Evolutionary conservation across 1,139 yeast genomes (phyloP).

Genomic region (Saccharomyces pastorianus): DNA sequence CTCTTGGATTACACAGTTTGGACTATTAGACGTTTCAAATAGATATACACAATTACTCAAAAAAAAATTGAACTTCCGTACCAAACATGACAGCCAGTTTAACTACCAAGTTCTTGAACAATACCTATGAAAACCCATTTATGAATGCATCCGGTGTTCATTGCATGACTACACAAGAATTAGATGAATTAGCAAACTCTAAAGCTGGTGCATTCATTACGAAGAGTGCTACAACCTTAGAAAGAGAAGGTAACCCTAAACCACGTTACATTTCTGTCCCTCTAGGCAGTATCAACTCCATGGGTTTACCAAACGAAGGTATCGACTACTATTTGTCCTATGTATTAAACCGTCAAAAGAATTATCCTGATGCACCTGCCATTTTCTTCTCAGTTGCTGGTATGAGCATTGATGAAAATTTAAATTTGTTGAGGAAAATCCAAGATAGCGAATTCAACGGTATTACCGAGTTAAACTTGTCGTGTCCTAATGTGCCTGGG

Average conservation of each 20-base stretch:
- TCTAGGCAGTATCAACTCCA: conserved; percentile 27
- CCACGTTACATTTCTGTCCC: conserved; percentile 27
- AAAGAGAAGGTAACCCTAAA: conserved; percentile 27
- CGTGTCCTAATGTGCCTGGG: conserved; percentile 31
- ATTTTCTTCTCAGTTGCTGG: conserved; percentile 27
- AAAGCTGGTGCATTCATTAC: conserved; percentile 27
- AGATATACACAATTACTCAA: neutral
- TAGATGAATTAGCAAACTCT: conserved; percentile 20
- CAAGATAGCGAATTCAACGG: conserved; percentile 24
- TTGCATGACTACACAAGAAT: conserved; percentile 22
- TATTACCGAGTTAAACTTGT: conserved; percentile 23
- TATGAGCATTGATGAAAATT: conserved; percentile 25
- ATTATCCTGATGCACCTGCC: conserved; percentile 12
- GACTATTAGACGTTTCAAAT: neutral
- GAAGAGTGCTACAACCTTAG: conserved; percentile 22
- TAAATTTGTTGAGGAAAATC: conserved; percentile 16
- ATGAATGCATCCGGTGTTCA: conserved; percentile 30
- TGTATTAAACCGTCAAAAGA: conserved; percentile 17
- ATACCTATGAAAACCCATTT: conserved; percentile 21
- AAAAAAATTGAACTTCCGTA: neutral
- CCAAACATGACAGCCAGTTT: conserved; percentile 11
- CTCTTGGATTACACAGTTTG: neutral
- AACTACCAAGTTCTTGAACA: conserved; percentile 16
- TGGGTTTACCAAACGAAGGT: conserved; percentile 28
- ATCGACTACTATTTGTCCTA: conserved; percentile 24